These are phyloP conservation scores for Gomphus sp. DNA, from an alignment of 1,284 basidiomycete species.

Conservation along the genomic window DNA sequence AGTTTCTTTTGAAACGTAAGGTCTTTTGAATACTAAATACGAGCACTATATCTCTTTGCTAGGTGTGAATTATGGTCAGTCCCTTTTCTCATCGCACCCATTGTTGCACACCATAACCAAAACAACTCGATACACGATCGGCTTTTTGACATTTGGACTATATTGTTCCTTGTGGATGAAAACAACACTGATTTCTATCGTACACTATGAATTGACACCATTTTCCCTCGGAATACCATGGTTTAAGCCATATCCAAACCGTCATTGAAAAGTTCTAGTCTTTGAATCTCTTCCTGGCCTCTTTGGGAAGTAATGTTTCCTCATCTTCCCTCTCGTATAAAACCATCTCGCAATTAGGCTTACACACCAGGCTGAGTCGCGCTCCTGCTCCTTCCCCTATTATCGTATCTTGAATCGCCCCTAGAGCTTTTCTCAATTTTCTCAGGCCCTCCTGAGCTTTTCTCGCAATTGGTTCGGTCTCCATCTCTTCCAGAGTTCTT, in stretches of 20 bases:
- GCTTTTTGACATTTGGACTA: too few species aligned
- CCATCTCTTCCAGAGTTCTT: conserved; percentile 26
- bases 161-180: too few species aligned
- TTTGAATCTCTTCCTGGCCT: conserved; percentile 27
- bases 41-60: too few species aligned
- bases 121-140: too few species aligned
- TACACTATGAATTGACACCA: too few species aligned
- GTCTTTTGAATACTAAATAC: too few species aligned
- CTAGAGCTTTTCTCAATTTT: conserved; percentile 31
- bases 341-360: conserved; percentile 24
- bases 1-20: too few species aligned
- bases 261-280: not conserved
- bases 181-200: too few species aligned
- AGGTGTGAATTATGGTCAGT: too few species aligned
- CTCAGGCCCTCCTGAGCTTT: conserved; percentile 26
- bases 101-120: too few species aligned
- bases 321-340: conserved; percentile 32
- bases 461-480: conserved; percentile 23
- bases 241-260: not conserved
- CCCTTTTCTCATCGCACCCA: too few species aligned
- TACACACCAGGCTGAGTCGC: conserved; percentile 37
- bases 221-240: too few species aligned
- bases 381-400: conserved; percentile 32
- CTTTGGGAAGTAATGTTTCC: conserved; percentile 31
- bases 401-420: conserved; percentile 32